Evolutionary conservation across 345 rosid species (phyloP).

Genomic region (Eucalyptus rudis): DNA sequence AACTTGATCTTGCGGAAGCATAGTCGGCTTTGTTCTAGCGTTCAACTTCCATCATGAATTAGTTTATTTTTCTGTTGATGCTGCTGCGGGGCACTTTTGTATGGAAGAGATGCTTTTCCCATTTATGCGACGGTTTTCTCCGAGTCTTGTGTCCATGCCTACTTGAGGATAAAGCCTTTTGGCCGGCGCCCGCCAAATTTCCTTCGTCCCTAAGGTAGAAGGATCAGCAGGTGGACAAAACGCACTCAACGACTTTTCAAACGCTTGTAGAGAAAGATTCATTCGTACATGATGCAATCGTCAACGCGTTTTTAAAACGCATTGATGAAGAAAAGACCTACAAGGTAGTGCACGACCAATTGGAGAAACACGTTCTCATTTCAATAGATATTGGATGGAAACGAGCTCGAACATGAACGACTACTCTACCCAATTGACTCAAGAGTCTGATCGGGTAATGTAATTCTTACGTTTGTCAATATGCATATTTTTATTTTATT

Average conservation of each 20-base stretch:
- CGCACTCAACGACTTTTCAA: neutral
- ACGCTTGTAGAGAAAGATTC: neutral
- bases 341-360: neutral
- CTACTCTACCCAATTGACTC: neutral
- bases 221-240: neutral
- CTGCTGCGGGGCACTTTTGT: neutral
- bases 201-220: neutral
- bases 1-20: neutral
- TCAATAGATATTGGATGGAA: neutral
- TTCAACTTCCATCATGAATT: neutral
- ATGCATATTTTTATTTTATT: neutral
- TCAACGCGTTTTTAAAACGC: neutral
- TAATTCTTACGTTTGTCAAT: neutral
- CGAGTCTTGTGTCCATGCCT: neutral
- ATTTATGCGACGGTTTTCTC: neutral
- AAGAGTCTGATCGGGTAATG: accelerated
- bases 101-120: neutral
- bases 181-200: neutral
- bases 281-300: neutral
- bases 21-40: neutral
- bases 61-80: neutral
- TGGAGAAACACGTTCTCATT: neutral
- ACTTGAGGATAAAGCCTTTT: neutral
- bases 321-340: neutral
- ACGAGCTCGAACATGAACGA: neutral